Evolutionary conservation across 495 filamentous ascomycete species (phyloP).

Genomic region (Haplographium delicatum): DNA sequence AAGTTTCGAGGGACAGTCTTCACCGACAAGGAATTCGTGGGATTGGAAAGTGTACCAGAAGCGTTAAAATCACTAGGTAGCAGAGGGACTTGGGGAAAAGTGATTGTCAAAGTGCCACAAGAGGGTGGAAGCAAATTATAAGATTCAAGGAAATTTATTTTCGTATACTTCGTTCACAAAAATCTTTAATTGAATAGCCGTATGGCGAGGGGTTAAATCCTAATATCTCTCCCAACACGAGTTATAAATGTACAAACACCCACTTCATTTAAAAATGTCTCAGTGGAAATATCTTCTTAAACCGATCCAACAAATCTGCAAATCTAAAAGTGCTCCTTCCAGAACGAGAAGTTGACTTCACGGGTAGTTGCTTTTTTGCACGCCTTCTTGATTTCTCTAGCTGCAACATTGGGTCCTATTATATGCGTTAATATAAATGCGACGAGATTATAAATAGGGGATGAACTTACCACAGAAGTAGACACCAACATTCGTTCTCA

Average conservation of each 20-base stretch:
- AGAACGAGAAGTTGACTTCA: conserved; percentile 93
- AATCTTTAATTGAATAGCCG: too few relatives aligned
- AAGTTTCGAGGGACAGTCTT: conserved; percentile 82
- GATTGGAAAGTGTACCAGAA: conserved; percentile 70
- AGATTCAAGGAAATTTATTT: too few relatives aligned
- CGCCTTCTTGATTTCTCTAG: conserved; percentile 79
- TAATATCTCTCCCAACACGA: background rate
- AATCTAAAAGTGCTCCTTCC: conserved; percentile 83
- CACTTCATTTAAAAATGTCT: conserved; percentile 1
- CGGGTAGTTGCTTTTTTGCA: conserved; percentile 61
- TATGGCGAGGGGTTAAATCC: too few relatives aligned
- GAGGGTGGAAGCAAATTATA: conserved; percentile 50
- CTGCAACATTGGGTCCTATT: conserved; percentile 58
- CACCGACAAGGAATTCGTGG: conserved; percentile 73
- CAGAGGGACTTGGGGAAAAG: conserved; percentile 92
- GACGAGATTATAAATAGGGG: background rate
- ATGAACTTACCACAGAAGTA: conserved; percentile 69
- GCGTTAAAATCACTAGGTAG: conserved; percentile 73
- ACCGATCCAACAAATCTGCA: background rate
- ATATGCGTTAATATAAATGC: conserved; percentile 1
- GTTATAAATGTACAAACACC: background rate
- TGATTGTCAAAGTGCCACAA: conserved; percentile 83
- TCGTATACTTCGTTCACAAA: too few relatives aligned
- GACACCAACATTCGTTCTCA: conserved; percentile 83
- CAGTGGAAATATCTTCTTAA: background rate